Evolutionary conservation across 176 grass and related monocot genomes (phyloP), one percentile per base, ranked within the genome.

Genomic region (Zea luxurians): DNA sequence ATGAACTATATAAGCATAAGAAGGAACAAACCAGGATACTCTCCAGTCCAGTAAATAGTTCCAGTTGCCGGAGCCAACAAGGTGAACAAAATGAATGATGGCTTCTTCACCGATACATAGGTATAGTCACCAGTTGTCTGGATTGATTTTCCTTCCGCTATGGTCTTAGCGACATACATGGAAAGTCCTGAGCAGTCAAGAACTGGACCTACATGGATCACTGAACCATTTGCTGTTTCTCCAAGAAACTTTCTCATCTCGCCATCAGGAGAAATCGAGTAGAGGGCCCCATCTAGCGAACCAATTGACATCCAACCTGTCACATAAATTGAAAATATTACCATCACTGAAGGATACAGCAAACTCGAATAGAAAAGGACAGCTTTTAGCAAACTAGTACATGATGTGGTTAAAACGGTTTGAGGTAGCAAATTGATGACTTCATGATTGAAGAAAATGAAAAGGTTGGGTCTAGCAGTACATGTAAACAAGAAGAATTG

Each of bases 271-370:
- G 91, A 90, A 49, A 97, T 77, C 5, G 84, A 94, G 84, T 97
- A 94, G 8, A 94, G 75, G 42, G 35, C 77, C n/a, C 94, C 94
- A 74, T 97, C 94, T 82, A 90, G 71, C 12, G 94, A 90, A 7
- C 89, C 91, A 82, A 97, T 74, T 37, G 94, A 97, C 52, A 94
- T 81, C 94, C 94, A 94, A 88, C 89, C 94, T 97, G 66, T 63
- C 74, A 78, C 59, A 82, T 20, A 8, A 75, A 36, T 59, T 57
- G 47, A 68, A 76, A 48, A 48, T 59, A 40, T 69, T 63, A 82
- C 13, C 45, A 76, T 15, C 35, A 21, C 55, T 59, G 8, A 21
- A 59, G n/a, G 21, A 58, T 58, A 20, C n/a, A 57, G 7, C 17
- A 58, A 58, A 58, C 54, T 58, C 17, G 17, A 57, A 57, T 8